Evolutionary conservation across 768 basidiomycete species (phyloP).

Genomic region (Rhodotorula sphaerocarpa): DNA sequence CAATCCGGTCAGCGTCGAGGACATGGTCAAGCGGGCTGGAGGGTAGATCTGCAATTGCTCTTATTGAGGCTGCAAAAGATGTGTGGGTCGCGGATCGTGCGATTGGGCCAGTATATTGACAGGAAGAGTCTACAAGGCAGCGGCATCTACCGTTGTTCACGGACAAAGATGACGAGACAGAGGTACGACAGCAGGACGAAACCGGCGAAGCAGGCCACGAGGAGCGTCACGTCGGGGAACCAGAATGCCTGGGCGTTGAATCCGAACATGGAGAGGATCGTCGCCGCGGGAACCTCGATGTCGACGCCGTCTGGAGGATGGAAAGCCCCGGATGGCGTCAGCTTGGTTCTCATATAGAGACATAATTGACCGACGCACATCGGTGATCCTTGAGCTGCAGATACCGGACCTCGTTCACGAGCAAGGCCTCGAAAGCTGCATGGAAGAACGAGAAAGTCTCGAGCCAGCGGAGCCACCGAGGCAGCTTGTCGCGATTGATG

Average conservation of each 20-base stretch:
- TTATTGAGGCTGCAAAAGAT: no score
- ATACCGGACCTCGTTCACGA: constrained; percentile 95
- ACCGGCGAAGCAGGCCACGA: constrained; percentile 74
- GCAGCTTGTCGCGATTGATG: constrained; percentile 83
- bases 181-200: constrained; percentile 52
- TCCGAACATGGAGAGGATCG: constrained; percentile 89
- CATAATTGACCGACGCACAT: no score
- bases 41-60: not conserved
- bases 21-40: constrained; percentile 56
- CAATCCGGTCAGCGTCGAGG: constrained; percentile 73
- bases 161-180: constrained; percentile 5
- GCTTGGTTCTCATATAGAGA: no score
- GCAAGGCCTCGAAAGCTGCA: constrained; percentile 90
- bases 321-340: no score
- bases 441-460: constrained; percentile 96
- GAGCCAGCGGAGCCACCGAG: constrained; percentile 66
- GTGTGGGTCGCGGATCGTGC: no score
- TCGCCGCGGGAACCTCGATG: constrained; percentile 88
- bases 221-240: constrained; percentile 88
- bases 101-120: no score
- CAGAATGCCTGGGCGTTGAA: constrained; percentile 83
- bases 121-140: not conserved
- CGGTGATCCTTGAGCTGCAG: constrained; percentile 78
- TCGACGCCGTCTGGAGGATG: constrained; percentile 75
- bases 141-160: constrained; percentile 2